Base-by-base conservation (phyloP, 345 rosid species). In the Citrus sp. region DNA sequence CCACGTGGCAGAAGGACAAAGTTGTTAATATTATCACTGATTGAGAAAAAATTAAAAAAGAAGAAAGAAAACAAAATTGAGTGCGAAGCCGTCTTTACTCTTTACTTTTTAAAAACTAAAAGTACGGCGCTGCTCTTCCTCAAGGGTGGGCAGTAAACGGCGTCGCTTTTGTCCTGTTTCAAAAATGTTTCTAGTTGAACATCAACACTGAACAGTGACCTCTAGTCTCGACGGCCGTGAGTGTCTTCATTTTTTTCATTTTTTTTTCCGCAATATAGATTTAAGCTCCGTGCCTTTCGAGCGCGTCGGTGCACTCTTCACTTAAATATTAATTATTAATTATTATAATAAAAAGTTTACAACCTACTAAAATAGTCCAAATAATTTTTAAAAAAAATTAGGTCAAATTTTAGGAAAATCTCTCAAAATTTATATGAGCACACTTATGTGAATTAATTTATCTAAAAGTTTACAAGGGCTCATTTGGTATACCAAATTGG, bases 1-100 rank as follows among this genome's bases (percentile, higher is more conserved):
- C 83, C 85, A 80, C 87, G 80, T 77, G 85, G 86, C 85, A 58
- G 16, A 19, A 64, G 49, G 60, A 59, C 18, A 77, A 28, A 2
- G 58, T 37, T 64, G 65, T 72, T 24, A 24, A 0, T 34, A 30
- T 70, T 42, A 62, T 62, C 46, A 72, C 22, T 24, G 18, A 9
- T 32, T 21, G n/a, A 30, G 14, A 14, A 34, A 37, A 51, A 22
- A 38, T 38, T 2, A 14, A 54, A 68, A 68, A 40, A 60, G 5
- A 2, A 4, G 9, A 28, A 24, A 7, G 13, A 37, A 56, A 49
- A 67, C 24, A 5, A 22, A 62, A 34, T 51, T 18, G 18, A 42
- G 4, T 9, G 49, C 49, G 49, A 10, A 42, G 14, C 49, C 49
- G 49, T 42, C 49, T 9, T 42, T 9, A 51, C 34, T 4, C 34